Base-by-base conservation (phyloP, 1,284 basidiomycete species). In the Apiotrichum mycotoxinovorans region DNA sequence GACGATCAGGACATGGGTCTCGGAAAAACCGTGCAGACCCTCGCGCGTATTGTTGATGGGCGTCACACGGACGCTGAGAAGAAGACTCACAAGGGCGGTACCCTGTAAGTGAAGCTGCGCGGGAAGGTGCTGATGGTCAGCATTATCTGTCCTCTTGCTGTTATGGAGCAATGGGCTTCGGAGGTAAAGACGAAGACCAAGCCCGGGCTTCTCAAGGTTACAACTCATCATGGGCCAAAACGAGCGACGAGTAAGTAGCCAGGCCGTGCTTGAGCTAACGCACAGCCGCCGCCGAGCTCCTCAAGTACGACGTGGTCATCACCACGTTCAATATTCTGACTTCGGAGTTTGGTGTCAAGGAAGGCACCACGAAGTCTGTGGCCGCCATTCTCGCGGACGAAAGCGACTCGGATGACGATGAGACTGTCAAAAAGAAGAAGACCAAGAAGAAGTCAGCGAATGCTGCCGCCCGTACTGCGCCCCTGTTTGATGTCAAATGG, bases 11-110 rank as follows among this genome's bases (percentile, higher is more conserved):
- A 78, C 57, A 80, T 80, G 78, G 79, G 79, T 62, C 81, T 94
- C 1, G 92, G 91, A 1, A 94, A 96, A 78, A 97, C 92, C 0
- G 89, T 95, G n/a, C 93, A 96, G 70, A 89, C 89, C 0, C 79
- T 96, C 9, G 83, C 87, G 0, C 83, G 90, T 1, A 91, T 96
- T 40, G 84, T 88, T 0, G 88, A 90, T 57, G 88, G 88, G 1
- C 80, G 82, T 5, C 83, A 87, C 4, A 83, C 81, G 17, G 83
- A 84, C 57, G 80, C 82, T 3, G 89, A 92, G 66, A 83, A 81
- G 62, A 81, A 82, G n/a, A 84, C 84, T 12, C 91, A 82, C 81
- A 72, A 69, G 48, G 74, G 64, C 15, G 75, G 77, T n/a, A 93
- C 90, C 1, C 78, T 93, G 90, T 91, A 69, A 56, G 87, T 79